Percentiles rank a stretch among this genome's conserved stretches.
These are phyloP conservation scores for Penicillium sp. DNA, from an alignment of 2,329 filamentous ascomycete species.

Conservation along the genomic window DNA sequence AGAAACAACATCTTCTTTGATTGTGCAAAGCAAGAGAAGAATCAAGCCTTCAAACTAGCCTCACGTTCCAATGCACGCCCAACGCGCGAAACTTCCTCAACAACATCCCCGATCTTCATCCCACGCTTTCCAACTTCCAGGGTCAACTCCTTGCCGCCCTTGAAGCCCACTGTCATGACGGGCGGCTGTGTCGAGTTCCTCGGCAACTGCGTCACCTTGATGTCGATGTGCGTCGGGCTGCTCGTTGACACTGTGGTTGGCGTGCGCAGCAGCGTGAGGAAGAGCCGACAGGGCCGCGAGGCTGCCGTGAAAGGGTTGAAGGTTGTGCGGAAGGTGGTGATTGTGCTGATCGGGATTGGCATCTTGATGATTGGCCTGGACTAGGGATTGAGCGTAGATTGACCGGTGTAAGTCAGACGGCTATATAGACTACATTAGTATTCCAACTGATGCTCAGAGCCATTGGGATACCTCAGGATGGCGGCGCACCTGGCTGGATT, in stretches of 20 bases:
- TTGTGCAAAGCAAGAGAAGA: too few relatives aligned
- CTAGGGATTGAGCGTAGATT: not conserved
- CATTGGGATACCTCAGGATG: not conserved
- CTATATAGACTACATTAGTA: not conserved
- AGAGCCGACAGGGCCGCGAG: constrained; percentile 78
- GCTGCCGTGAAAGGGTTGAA: constrained; percentile 87
- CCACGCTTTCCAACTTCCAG: constrained; percentile 74
- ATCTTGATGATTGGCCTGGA: constrained; percentile 21
- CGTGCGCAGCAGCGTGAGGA: constrained; percentile 80
- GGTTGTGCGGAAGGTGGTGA: constrained; percentile 72
- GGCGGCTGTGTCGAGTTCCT: constrained; percentile 64
- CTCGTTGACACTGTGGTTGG: constrained; percentile 72
- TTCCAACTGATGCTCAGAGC: not conserved
- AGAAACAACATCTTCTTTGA: not conserved
- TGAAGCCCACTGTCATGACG: constrained; percentile 76
- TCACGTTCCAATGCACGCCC: constrained; percentile 76
- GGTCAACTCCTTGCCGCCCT: constrained; percentile 87
- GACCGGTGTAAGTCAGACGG: not conserved
- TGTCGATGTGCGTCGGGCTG: constrained; percentile 69
- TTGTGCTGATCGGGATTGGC: constrained; percentile 40
- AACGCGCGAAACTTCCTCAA: constrained; percentile 86
- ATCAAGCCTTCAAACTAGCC: constrained; percentile 63
- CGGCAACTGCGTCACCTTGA: constrained; percentile 72
- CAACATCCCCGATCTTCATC: constrained; percentile 76
- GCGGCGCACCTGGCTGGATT: constrained; percentile 1